Base-by-base conservation (phyloP, 2,329 filamentous ascomycete species). In the Thelonectria rubi region DNA sequence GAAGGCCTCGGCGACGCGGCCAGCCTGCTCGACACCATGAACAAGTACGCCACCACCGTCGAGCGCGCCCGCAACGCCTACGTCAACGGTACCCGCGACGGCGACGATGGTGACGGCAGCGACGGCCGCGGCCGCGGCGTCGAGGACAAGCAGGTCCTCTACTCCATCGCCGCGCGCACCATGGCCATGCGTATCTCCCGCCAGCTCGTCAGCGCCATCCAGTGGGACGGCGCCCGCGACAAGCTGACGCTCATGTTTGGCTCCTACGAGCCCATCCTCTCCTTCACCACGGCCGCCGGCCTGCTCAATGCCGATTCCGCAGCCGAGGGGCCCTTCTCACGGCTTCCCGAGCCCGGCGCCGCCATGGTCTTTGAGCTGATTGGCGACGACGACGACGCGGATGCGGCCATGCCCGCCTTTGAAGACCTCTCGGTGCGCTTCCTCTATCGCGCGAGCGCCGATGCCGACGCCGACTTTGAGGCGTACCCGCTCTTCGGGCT, bases 331-430 rank as follows among this genome's bases (percentile, higher is more conserved):
- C 73, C 65, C 65, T 75, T 77, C 54, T 72, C 72, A 3, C 65
- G 61, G 2, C 60, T 87, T 14, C 88, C 91, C 0, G 83, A 89
- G 65, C 92, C 93, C 39, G 93, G 92, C 0, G 89, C 88, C 1
- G 84, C 86, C 42, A 89, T 97, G 83, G 80, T 86, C 0, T 93
- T 95, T 72, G 93, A 97, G 78, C 74, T 88, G 26, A 30, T 30
- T 30, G 10, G 26, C 17, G 74, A 80, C 34, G 74, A 75, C 11
- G 65, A 74, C 15, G 59, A 74, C 18, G 45, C 65, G 3, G 55
- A 67, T 5, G 65, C 42, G 65, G 66, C 24, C 21, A 61, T 60
- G 60, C 79, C 80, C 0, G 48, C 65, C 2, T 58, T 66, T 0
- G 69, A 77, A 10, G 77, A 83, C 18, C 75, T 88, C 15, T 79